phyloP scores from a whole-genome alignment of 768 basidiomycete genomes.

The Tricholoma matsutake region DNA sequence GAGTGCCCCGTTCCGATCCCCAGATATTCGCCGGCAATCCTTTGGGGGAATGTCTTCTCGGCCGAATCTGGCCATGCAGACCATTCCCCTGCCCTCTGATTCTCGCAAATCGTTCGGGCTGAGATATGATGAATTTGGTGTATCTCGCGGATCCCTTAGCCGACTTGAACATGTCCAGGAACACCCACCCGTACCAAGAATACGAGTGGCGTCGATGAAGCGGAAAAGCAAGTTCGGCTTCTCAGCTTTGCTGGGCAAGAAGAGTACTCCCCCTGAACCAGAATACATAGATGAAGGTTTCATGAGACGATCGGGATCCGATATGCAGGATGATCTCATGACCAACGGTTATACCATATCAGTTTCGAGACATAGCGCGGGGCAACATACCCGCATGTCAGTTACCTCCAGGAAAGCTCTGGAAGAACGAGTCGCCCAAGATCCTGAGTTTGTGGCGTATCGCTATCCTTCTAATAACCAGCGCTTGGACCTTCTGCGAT shows the following conservation, averaged over 20 bases:
- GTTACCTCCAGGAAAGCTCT: slow-evolving; percentile 66
- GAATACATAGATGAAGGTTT: slow-evolving; percentile 33
- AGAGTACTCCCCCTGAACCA: slow-evolving; percentile 32
- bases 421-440: slow-evolving; percentile 81
- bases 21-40: slow-evolving; percentile 68
- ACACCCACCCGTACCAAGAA: slow-evolving; percentile 16
- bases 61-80: slow-evolving; percentile 51
- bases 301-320: slow-evolving; percentile 41
- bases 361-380: slow-evolving; percentile 48
- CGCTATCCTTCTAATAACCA: slow-evolving; percentile 82
- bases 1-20: slow-evolving; percentile 56
- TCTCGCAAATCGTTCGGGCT: slow-evolving; percentile 34
- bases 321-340: slow-evolving; percentile 47
- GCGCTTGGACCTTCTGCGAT: slow-evolving; percentile 59
- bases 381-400: slow-evolving; percentile 51
- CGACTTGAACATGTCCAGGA: slow-evolving; percentile 36
- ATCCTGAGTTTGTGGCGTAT: slow-evolving; percentile 81
- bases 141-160: slow-evolving; percentile 58
- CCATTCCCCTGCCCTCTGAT: slow-evolving; percentile 39
- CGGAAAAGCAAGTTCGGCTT: slow-evolving; percentile 76
- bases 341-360: slow-evolving; percentile 47
- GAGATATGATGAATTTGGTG: slow-evolving; percentile 72
- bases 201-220: slow-evolving; percentile 44
- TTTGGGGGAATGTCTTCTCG: slow-evolving; percentile 65
- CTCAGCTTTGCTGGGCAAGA: slow-evolving; percentile 61